Evolutionary conservation across 768 basidiomycete genomes (phyloP), one percentile per base, ranked within the genome.

Genomic region (Rhodotorula diobovata): DNA sequence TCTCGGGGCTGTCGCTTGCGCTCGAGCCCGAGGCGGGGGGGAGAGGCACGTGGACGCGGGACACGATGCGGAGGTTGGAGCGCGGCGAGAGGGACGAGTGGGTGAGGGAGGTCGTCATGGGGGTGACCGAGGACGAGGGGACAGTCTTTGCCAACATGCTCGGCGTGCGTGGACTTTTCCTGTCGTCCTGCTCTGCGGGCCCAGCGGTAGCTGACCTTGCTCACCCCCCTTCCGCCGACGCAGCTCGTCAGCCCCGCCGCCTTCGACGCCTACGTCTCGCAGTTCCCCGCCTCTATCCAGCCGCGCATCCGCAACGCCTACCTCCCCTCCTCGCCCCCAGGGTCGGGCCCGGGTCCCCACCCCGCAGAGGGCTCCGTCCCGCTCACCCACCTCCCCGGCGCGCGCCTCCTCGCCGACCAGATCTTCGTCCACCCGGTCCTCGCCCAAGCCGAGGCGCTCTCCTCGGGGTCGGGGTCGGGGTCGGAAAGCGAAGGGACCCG

Each of bases 401-500:
- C 54, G 15, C 35, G 50, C 4, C 32, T 74, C 25, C 32, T 70
- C 41, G 63, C 66, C n/a, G 73, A 74, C 51, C 62, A 70, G 39
- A 48, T 74, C 45, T 74, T 74, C 15, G 69, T 74, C 37, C 57
- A 71, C 53, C 73, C 73, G 10, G 66, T 67, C 2, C 65, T 59
- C 63, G 69, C 71, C 39, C 60, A 68, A 30, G 73, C 69, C 2
- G 57, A 54, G 10, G 46, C 63, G 18, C 50, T 68, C 12, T 11
- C 43, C 35, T 63, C 48, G 20, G 18, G 12, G 48, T 28, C 50
- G 50, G 30, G 18, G 21, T 2, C 55, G 32, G 55, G 15, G 35
- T 4, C 56, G 23, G 35, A 35, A 7, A 14, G 21, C n/a, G 50
- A 4, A 4, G 21, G 8, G n/a, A 4, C 28, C 15, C 30, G n/a